Conservation (phyloP, 2,329 filamentous ascomycete genomes). For the Fusarium sp. region DNA sequence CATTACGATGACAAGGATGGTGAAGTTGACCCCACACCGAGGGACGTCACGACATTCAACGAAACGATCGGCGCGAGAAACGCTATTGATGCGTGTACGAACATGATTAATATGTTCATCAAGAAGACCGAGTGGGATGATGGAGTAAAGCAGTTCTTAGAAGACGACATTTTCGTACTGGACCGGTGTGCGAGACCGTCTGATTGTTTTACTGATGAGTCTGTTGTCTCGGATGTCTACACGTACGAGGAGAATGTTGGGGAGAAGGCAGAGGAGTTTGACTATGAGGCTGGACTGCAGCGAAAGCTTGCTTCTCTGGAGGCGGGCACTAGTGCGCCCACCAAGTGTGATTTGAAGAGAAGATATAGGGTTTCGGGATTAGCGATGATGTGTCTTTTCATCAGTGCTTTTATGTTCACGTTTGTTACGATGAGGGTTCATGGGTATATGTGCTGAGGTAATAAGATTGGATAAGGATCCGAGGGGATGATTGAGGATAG, state of each 20-base stretch:
- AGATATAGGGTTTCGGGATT: not conserved
- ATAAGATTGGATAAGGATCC: not conserved
- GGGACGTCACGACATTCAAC: constrained; percentile 19
- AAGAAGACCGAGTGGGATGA: constrained; percentile 22
- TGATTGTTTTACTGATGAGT: constrained; percentile 26
- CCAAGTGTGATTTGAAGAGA: not conserved
- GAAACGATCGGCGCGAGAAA: constrained; percentile 22
- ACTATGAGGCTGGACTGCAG: constrained; percentile 3
- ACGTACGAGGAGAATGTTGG: not conserved
- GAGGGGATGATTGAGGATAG: not conserved
- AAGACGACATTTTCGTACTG: constrained; percentile 16
- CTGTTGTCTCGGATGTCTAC: constrained; percentile 10
- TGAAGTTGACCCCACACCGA: constrained; percentile 7
- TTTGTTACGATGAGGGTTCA: constrained; percentile 5
- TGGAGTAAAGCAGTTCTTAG: constrained; percentile 13
- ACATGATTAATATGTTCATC: constrained; percentile 14
- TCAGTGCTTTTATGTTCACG: not conserved
- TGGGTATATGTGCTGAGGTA: not conserved
- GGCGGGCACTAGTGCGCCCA: not conserved
- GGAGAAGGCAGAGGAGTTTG: not conserved
- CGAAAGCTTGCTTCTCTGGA: constrained; percentile 15
- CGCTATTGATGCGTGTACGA: constrained; percentile 8
- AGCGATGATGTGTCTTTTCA: not conserved
- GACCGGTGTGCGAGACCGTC: constrained; percentile 11
- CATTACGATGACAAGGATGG: constrained; percentile 27